Base-by-base conservation (phyloP, 129 eudicot genomes). In the Heracleum sosnowskyi region DNA sequence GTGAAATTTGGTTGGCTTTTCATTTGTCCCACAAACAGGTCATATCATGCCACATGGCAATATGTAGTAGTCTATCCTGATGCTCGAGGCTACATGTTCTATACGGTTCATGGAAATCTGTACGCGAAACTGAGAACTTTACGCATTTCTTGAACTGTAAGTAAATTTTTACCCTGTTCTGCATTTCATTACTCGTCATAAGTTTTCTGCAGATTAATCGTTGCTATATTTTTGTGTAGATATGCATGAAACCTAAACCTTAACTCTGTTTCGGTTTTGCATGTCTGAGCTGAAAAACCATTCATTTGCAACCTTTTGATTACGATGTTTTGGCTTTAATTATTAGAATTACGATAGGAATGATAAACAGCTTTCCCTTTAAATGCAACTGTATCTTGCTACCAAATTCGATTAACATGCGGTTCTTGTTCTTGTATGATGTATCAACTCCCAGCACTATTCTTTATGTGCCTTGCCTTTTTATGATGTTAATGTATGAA, bases 1-100 rank as follows among this genome's bases (percentile, higher is more conserved):
- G 45, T 77, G 73, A 49, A 40, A 62, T 69, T 77, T 74, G 45
- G 73, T 66, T 69, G 60, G 80, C 44, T 76, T 46, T 73, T 72
- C 57, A 77, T 82, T 80, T 80, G 69, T 73, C 75, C 76, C 76
- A 80, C 76, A 40, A 73, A 64, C 78, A 66, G 53, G 73, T 74
- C 69, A 51, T 46, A 22, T 11, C 69, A 53, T 15, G 64, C 81
- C 60, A 70, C 81, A 47, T 63, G 44, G 75, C 75, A 31, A 74
- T 22, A 31, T 20, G 12, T 20, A 10, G 26, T 31, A 18, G 62
- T 44, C 51, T 51, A 72, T 49, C 69, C 57, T 41, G 36, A 53
- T 66, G 81, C 41, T 66, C 64, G 69, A 40, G 64, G 62, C 69
- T 29, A 78, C 15, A 39, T 28, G 45, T 64, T 13, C 77, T 28